Evolutionary conservation across 257 asterid species (phyloP), one percentile per base, ranked within the genome.

Genomic region (Plantago ovata): DNA sequence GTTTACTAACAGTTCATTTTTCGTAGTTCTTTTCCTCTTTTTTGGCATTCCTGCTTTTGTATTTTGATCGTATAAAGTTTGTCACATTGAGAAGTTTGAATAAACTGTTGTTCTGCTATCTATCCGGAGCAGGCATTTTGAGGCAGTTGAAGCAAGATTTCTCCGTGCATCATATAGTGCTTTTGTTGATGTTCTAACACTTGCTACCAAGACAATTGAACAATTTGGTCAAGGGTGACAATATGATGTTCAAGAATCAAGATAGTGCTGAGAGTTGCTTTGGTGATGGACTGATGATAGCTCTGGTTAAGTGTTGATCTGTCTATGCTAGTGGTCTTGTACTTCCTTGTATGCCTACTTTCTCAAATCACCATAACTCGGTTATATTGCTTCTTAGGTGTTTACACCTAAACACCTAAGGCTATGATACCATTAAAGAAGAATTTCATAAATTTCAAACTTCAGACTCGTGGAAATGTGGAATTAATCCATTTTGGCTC

Each of bases 101-200:
- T 21, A 46, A 38, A 38, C 40, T 9, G 13, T 0, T 14, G 3
- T 24, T 55, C 13, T 28, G 9, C 7, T 20, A 12, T 20, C 40
- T 38, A 38, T 3, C 49, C 70, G 15, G 59, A 18, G 50, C 93
- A 86, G 95, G 78, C 79, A 79, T 71, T 80, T 89, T 60, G 85
- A 84, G 79, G 94, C 95, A n/a, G 72, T 70, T 59, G 97, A 89
- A 68, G 90, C 97, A 23, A 82, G 94, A 65, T 82, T 86, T 70
- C 92, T 89, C 16, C 94, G 95, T 24, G 97, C 90, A 51, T 89
- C 97, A 8, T 89, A 72, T 24, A 86, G 87, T 38, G 86, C 95
- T 3, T 89, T 84, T 60, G 86, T 86, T 16, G 97, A 89, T 44
- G 79, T 89, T 61, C 89, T 86, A 46, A 78, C 87, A 20, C 94